These are phyloP conservation scores for Baudoinia panamericana DNA, from an alignment of 495 filamentous ascomycete genomes.

Conservation along the genomic window DNA sequence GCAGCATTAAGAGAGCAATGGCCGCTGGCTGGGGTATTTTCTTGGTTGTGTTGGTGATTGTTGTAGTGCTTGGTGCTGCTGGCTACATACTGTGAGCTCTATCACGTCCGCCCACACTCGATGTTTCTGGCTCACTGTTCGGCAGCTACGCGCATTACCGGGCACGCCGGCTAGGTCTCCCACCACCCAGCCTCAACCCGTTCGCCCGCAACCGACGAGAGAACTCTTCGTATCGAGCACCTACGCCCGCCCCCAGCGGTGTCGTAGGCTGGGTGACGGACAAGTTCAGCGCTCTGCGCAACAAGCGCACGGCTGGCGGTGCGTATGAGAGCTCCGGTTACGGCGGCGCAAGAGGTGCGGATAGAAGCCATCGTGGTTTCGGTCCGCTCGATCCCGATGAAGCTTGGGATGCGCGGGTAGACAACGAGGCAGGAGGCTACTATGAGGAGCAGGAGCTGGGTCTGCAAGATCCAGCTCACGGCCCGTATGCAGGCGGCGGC, in stretches of 20 bases:
- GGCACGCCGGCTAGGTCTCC: slow-evolving; percentile 50
- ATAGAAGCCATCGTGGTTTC: slow-evolving; percentile 22
- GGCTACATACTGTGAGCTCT: slow-evolving; percentile 25
- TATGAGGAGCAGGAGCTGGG: slow-evolving; percentile 54
- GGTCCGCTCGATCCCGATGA: slow-evolving; percentile 54
- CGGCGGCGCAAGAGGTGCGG: slow-evolving; percentile 22
- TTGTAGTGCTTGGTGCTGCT: slow-evolving; percentile 33
- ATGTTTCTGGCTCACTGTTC: background rate
- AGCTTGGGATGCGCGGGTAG: slow-evolving; percentile 58
- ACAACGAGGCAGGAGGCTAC: slow-evolving; percentile 42
- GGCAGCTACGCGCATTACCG: slow-evolving; percentile 39
- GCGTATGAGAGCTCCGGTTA: slow-evolving; percentile 45
- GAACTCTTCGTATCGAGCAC: slow-evolving; percentile 30
- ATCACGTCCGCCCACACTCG: background rate
- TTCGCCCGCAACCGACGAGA: slow-evolving; percentile 44
- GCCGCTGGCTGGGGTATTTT: slow-evolving; percentile 26
- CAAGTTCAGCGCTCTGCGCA: slow-evolving; percentile 39
- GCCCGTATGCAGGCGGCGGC: slow-evolving; percentile 24
- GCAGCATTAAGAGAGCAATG: too few relatives aligned
- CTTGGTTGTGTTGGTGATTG: slow-evolving; percentile 38
- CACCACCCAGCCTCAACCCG: slow-evolving; percentile 46
- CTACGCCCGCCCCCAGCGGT: slow-evolving; percentile 43
- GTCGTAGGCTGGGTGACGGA: slow-evolving; percentile 46
- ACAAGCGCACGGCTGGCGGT: slow-evolving; percentile 43
- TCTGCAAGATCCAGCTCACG: slow-evolving; percentile 25